Base-by-base conservation (phyloP, 371 early-diverging fungal genomes). In the Parasitella parasitica region DNA sequence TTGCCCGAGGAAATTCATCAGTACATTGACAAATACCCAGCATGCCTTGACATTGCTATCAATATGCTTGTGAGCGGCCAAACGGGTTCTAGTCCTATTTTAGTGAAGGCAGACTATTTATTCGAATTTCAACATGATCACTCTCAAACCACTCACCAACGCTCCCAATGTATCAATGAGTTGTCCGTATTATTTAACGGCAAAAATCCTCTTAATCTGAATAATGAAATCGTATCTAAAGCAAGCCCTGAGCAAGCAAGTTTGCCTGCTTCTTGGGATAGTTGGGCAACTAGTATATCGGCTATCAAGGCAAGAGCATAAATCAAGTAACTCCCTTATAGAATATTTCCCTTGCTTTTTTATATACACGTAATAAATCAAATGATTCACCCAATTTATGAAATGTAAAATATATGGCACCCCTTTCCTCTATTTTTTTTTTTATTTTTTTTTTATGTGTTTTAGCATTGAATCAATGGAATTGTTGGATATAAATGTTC, bases 61-160 rank as follows among this genome's bases (percentile, higher is more conserved):
- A 72, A 72, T 38, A 67, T 76, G 68, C 48, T 72, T 24, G 57
- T 57, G 28, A 61, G 61, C 41, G 76, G 73, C 30, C 63, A 63
- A 35, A 66, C 71, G 3, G 65, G 61, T 18, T 37, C 53, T 6
- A 26, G 56, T 13, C 73, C 73, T n/a, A 15, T 73, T 3, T 48
- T 58, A 11, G 60, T 71, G 24, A 53, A 57, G 20, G 18, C 55
- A 22, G 9, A 48, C 6, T 13, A 27, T 6, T 5, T 27, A 4
- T 46, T 22, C 9, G 32, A 54, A n/a, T 22, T 35, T 13, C 28
- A 18, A 26, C n/a, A 49, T 7, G 51, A 32, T 7, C 13, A 24
- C 2, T 3, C 32, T 15, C 37, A 59, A 16, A 15, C 30, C 32
- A 16, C 15, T 2, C 43, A 12, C 20, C 43, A 43, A 9, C 22